Evolutionary conservation across 352 stramenopile genomes (phyloP), one percentile per base, ranked within the genome.

Genomic region (Phytophthora hibernalis): DNA sequence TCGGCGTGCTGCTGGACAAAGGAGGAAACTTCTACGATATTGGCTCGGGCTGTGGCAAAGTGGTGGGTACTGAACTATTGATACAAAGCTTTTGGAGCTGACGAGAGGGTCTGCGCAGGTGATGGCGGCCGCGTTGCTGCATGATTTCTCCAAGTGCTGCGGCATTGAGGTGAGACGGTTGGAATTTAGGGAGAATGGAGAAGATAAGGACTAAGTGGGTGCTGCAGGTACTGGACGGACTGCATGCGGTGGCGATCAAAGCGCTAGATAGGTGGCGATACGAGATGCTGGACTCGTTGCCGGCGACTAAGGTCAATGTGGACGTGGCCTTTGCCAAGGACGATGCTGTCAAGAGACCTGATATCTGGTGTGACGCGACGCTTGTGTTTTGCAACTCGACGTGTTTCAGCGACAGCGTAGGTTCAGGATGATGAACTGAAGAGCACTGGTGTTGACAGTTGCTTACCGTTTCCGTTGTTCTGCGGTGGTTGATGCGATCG

Each of bases 21-120:
- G 77, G 82, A 44, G 82, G 82, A 20, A 85, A 82, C 38, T 90
- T 90, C 54, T 90, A 90, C 65, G 82, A 90, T 40, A 81, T 90
- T 18, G 82, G 82, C 43, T 90, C 82, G 10, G 82, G 82, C 15
- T 90, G 82, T 49, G 82, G 82, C 60, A 90, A 90, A 90, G 82
- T 89, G 59, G 82, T 90, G 59, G 35, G 79, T 67, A 33, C n/a
- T 54, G 40, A 6, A 9, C 9, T 8, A 5, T 44, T 49, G 24
- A 1, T 18, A 21, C 5, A 12, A 45, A 26, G 21, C 11, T 21
- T 50, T 28, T 3, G 44, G 5, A 28, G 20, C 37, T 52, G 38
- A 53, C 2, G 18, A 33, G 37, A 43, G 44, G 24, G 8, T 50
- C 40, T 49, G 1, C 1, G 18, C 31, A 90, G 82, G 68, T 87